Conservation (phyloP, 129 eudicot species). For the Helianthus annuus region DNA sequence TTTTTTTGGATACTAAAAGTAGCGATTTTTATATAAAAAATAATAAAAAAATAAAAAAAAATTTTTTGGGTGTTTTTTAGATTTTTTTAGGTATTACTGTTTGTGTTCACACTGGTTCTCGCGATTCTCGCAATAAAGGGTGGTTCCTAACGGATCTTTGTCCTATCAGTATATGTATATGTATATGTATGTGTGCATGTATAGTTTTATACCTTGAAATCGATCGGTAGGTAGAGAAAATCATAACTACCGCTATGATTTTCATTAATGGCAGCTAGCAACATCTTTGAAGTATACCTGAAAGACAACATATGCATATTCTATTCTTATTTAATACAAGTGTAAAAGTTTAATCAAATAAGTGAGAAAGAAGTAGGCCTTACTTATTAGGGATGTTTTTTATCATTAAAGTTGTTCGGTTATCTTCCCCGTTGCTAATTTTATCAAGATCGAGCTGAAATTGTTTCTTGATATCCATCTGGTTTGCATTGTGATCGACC, state of each 20-base stretch:
- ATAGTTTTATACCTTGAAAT: constrained; percentile 66
- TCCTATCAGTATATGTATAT: too few relatives aligned
- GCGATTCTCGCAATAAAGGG: too few relatives aligned
- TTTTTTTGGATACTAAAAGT: too few relatives aligned
- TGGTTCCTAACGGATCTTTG: too few relatives aligned
- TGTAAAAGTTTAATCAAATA: neutral
- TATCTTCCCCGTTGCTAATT: constrained; percentile 75
- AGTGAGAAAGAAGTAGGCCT: neutral
- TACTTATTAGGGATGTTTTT: constrained; percentile 98
- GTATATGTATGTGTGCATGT: neutral
- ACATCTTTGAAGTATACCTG: constrained; percentile 97
- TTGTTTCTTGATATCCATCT: constrained; percentile 70
- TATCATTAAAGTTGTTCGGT: constrained; percentile 86
- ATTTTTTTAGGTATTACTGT: too few relatives aligned
- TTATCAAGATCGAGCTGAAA: constrained; percentile 81
- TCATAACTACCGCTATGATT: constrained; percentile 81
- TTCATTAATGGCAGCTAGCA: constrained; percentile 89
- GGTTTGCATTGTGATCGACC: constrained; percentile 47
- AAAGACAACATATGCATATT: constrained; percentile 7
- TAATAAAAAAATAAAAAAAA: too few relatives aligned
- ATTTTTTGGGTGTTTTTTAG: too few relatives aligned
- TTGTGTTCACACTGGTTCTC: too few relatives aligned
- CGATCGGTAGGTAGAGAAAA: constrained; percentile 88
- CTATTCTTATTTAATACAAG: neutral
- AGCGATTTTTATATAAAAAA: too few relatives aligned